Base-by-base conservation (phyloP, 345 rosid species). In the Brassica nigra region DNA sequence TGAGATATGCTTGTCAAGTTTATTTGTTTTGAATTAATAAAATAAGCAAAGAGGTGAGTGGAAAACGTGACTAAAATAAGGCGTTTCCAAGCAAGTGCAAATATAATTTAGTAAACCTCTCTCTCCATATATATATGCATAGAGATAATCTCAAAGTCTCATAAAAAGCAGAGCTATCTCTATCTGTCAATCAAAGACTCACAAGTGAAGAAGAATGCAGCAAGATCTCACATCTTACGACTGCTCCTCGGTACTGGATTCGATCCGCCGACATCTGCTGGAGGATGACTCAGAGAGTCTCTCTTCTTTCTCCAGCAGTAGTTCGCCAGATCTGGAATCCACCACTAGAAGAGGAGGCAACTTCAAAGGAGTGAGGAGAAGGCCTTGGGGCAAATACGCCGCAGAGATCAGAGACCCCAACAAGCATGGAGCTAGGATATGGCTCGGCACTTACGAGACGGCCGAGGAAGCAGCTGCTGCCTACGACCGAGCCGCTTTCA, bases 51-150 rank as follows among this genome's bases (percentile, higher is more conserved):
- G 75, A 71, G 49, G 66, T 3, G 12, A 18, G 12, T 34, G 66
- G 62, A 71, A 71, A 71, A 71, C 75, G 75, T 71, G 75, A 71
- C 49, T 23, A 71, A 71, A 20, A 23, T 11, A 14, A 12, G 75
- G 66, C n/a, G 34, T 71, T 71, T 71, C 76, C 76, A 23, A 58
- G 76, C 55, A 71, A 59, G 66, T 36, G 66, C 76, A 34, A 71
- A 59, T 36, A 71, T 57, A 57, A 18, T 70, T 9, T 55, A 71
- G 18, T 57, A 34, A 31, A 54, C 59, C 59, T 54, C 59, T 54
- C 59, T 54, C 23, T 54, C 44, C 9, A 39, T 39, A 39, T 54
- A 15, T 23, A 23, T 23, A 23, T 23, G 27, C 27, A 23, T 6
- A 54, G 31, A 27, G 16, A 61, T 61, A 57, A 10, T 11, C 33